These are phyloP conservation scores for Phylloporus sp. DNA, from an alignment of 768 basidiomycete genomes.

Conservation along the genomic window DNA sequence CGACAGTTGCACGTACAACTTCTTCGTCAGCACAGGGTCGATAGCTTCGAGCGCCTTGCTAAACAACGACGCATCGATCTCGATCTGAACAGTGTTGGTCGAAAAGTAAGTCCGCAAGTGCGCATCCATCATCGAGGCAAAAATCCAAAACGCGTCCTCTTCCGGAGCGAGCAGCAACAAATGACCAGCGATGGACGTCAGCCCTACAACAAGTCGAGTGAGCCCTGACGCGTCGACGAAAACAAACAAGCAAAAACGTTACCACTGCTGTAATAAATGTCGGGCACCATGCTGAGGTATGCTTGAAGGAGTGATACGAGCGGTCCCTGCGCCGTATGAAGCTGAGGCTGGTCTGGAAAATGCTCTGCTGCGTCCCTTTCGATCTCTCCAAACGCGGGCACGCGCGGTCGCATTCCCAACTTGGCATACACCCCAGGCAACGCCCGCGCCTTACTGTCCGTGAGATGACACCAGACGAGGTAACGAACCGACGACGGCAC, in stretches of 20 bases:
- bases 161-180: conserved; percentile 72
- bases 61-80: conserved; percentile 72
- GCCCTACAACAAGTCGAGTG: conserved; percentile 36
- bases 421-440: conserved; percentile 66
- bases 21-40: conserved; percentile 58
- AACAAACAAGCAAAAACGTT: conserved; percentile 9
- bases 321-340: conserved; percentile 53
- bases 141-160: conserved; percentile 90
- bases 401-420: conserved; percentile 51
- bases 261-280: conserved; percentile 67
- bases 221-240: not conserved
- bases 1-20: conserved; percentile 59
- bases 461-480: conserved; percentile 77
- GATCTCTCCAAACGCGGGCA: conserved; percentile 47
- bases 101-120: conserved; percentile 79
- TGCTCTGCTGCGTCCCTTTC: conserved; percentile 51
- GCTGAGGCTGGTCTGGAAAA: conserved; percentile 55
- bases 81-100: conserved; percentile 53
- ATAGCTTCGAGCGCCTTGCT: conserved; percentile 60
- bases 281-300: conserved; percentile 82
- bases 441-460: conserved; percentile 67
- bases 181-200: conserved; percentile 67
- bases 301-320: conserved; percentile 60
- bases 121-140: conserved; percentile 79
- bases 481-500: conserved; percentile 83